Base-by-base conservation (phyloP, 2,329 filamentous ascomycete genomes). In the Elsinoe batatas region DNA sequence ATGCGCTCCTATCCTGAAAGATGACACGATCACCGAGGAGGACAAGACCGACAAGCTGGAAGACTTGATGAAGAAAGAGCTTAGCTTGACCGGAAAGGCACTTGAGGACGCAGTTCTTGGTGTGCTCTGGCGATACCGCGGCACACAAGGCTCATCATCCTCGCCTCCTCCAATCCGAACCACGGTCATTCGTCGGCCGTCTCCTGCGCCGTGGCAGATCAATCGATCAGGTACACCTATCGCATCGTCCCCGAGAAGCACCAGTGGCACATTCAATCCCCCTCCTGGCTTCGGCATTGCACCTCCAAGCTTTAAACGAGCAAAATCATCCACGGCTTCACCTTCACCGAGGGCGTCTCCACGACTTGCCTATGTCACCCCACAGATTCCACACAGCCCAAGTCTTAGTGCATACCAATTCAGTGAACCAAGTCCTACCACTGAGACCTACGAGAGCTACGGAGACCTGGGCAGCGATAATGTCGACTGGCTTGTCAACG, bases 331-430 rank as follows among this genome's bases (percentile, higher is more conserved):
- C 12, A 84, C 83, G 32, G 87, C 84, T 10, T 97, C 91, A 36
- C 93, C 93, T 1, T 97, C 91, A 8, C 93, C 93, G 30, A 85
- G 91, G 53, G 91, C 93, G 11, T 97, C 91, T 12, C 93, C 93
- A 30, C 84, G 91, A 61, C 82, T 97, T 55, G 89, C 89, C 42
- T 86, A 95, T 67, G 89, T 90, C 7, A 91, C 88, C 49, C 93
- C 93, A 20, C 81, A 80, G 53, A 95, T 97, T 64, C 93, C 93
- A 3, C 89, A 97, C 70, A 96, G 91, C 64, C 93, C 93, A 37
- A 95, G 81, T 67, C 73, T 97, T 60, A 96, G 95, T 72, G 89
- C 91, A 54, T 98, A 97, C 72, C 89, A 95, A 70, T 96, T 96
- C 72, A 91, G 83, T 66, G 90, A 95, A 65, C 79, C 84, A 17